Evolutionary conservation across 2,329 filamentous ascomycete genomes (phyloP), one percentile per base, ranked within the genome.

Genomic region (Calonectria naviculata): DNA sequence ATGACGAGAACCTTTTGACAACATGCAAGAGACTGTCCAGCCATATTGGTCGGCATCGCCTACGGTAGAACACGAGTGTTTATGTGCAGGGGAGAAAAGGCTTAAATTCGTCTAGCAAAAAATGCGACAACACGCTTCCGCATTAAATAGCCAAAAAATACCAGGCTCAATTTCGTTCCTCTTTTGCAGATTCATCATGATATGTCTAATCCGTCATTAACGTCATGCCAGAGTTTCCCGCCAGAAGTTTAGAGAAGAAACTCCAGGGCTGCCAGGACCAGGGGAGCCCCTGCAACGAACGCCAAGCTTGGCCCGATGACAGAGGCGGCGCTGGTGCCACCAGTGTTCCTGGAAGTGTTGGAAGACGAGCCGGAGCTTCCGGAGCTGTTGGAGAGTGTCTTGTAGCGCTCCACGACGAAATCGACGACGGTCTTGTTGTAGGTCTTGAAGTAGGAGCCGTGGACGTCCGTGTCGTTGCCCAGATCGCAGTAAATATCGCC

Each of bases 401-500:
- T 71, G 69, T 80, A 85, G 49, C 76, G 80, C 42, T 78, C 70
- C 36, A 84, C 78, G 41, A 85, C 76, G 70, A 82, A 84, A 21
- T 84, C 76, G 64, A 80, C 79, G 3, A 82, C 79, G 2, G 83
- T 76, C 21, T 76, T 72, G 47, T 79, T 80, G 74, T 85, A 85
- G 31, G 74, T 79, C 19, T 56, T 28, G 15, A 85, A 74, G 73
- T 87, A 87, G 28, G 71, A 67, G 24, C 80, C 78, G 72, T 85
- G 84, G 2, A 83, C 80, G 4, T 67, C 66, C 2, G 42, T 67
- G 46, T 78, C 74, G 4, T 73, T 38, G 42, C 84, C 85, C 9
- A 46, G 4, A 74, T 82, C 84, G 74, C 84, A 85, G 77, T 84
- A 86, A 19, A 78, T 69, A 70, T 87, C 85, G 58, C 84, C 84